A percentile compares a stretch with the other conserved stretches of the same genome.
Conservation (phyloP, 169 alveolate genomes). For the Theileria orientalis region DNA sequence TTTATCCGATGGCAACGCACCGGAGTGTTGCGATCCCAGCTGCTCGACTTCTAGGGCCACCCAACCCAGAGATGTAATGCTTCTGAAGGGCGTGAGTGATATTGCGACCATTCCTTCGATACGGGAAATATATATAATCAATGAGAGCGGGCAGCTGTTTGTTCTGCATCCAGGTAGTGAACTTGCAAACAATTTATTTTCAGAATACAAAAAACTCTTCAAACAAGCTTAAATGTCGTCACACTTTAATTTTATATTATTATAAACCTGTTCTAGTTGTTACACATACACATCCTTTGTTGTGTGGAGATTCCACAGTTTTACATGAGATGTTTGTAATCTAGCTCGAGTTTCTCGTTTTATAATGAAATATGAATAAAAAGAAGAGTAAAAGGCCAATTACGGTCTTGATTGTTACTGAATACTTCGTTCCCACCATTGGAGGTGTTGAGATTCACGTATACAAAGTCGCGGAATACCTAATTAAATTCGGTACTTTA, state of each 20-base stretch:
- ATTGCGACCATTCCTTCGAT: slow-evolving; percentile 29
- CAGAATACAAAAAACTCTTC: background rate
- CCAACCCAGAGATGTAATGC: too few species aligned
- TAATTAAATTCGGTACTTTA: slow-evolving; percentile 81
- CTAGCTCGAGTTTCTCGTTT: background rate
- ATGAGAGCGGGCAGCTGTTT: slow-evolving; percentile 50
- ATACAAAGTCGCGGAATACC: slow-evolving; percentile 91
- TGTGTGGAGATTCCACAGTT: slow-evolving; percentile 3
- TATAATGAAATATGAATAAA: background rate
- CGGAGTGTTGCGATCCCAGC: too few species aligned
- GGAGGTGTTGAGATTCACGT: slow-evolving; percentile 99
- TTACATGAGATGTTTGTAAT: background rate
- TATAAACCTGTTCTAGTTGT: background rate
- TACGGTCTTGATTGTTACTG: slow-evolving; percentile 73
- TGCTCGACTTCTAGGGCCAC: too few species aligned
- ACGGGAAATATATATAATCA: slow-evolving; percentile 41
- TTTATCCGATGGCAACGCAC: too few species aligned
- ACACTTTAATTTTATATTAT: background rate
- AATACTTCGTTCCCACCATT: slow-evolving; percentile 93
- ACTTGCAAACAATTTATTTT: background rate
- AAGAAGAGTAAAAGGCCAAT: slow-evolving; percentile 44
- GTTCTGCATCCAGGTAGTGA: slow-evolving; percentile 57
- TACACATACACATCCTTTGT: slow-evolving; percentile 3
- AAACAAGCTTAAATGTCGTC: background rate
- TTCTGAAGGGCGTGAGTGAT: too few species aligned